These are phyloP conservation scores for Lomentospora prolificans DNA, from an alignment of 2,329 filamentous ascomycete species.

Conservation along the genomic window DNA sequence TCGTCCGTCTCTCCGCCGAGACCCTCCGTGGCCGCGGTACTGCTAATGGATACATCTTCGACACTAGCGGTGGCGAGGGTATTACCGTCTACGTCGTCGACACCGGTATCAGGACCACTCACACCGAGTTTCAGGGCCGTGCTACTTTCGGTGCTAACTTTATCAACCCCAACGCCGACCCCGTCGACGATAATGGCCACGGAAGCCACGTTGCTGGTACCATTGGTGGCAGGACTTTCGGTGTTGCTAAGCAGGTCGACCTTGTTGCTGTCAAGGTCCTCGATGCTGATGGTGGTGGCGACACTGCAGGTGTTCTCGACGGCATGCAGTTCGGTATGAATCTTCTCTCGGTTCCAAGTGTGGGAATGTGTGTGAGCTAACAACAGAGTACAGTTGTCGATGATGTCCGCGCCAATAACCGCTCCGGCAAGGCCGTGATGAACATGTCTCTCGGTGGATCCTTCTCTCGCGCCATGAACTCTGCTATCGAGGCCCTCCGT, in stretches of 20 bases:
- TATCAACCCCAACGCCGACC: constrained; percentile 33
- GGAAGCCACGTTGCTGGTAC: constrained; percentile 56
- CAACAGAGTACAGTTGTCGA: constrained; percentile 24
- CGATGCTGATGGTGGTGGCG: constrained; percentile 28
- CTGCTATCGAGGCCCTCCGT: constrained; percentile 39
- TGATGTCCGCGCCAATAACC: constrained; percentile 31
- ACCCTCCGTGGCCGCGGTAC: constrained; percentile 17
- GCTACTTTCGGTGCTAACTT: constrained; percentile 44
- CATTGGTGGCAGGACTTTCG: constrained; percentile 49
- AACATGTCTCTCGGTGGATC: constrained; percentile 53
- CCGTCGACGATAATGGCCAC: constrained; percentile 52
- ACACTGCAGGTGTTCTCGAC: constrained; percentile 36
- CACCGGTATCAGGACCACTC: constrained; percentile 49
- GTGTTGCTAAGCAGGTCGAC: constrained; percentile 48
- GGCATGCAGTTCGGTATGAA: constrained; percentile 42
- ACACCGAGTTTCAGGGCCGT: constrained; percentile 47
- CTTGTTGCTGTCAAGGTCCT: constrained; percentile 53
- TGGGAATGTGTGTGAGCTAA: neutral
- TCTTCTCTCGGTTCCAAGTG: neutral
- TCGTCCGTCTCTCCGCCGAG: constrained; percentile 42
- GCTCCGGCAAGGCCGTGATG: constrained; percentile 46
- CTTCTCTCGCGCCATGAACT: constrained; percentile 40
- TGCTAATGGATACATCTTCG: constrained; percentile 36
- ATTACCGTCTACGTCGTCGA: constrained; percentile 56
- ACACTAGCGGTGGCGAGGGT: constrained; percentile 40